Evolutionary conservation across 768 basidiomycete genomes (phyloP).

Genomic region (Fistulinella prunicolor): DNA sequence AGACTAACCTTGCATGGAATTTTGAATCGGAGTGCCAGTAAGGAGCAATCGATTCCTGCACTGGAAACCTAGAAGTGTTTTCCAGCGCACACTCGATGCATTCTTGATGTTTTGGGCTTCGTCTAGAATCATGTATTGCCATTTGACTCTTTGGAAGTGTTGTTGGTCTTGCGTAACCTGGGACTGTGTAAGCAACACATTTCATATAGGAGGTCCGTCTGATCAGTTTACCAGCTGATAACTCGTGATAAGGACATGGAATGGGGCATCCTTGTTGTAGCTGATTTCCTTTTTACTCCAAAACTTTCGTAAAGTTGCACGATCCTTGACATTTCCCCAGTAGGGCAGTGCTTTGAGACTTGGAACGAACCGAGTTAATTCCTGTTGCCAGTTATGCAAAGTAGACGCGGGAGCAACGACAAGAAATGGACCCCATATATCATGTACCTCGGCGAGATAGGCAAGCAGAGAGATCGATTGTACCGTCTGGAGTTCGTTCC

Average conservation of each 20-base stretch:
- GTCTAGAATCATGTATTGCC: constrained; percentile 99
- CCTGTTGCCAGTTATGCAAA: constrained; percentile 99
- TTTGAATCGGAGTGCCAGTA: constrained; percentile 98
- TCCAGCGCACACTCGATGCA: constrained; percentile 94
- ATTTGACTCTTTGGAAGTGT: constrained; percentile 95
- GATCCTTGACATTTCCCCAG: constrained; percentile 97
- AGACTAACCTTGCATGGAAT: constrained; percentile 92
- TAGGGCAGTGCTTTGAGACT: constrained; percentile 92
- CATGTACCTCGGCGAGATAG: constrained; percentile 94
- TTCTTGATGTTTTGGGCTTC: constrained; percentile 99
- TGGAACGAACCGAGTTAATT: constrained; percentile 94
- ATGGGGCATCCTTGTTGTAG: constrained; percentile 92
- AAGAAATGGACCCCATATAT: constrained; percentile 99
- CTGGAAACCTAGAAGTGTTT: constrained; percentile 91
- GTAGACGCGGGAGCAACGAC: constrained; percentile 98
- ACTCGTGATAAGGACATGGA: constrained; percentile 94
- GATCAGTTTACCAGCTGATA: constrained; percentile 77
- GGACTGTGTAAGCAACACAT: constrained; percentile 4
- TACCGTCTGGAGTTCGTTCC: constrained; percentile 62
- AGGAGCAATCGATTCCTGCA: constrained; percentile 93
- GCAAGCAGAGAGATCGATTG: constrained; percentile 96
- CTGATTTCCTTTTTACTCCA: constrained; percentile 98
- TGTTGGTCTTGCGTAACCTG: constrained; percentile 96
- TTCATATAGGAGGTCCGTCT: not conserved
- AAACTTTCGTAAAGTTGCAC: constrained; percentile 90